Conservation (phyloP, 2,329 filamentous ascomycete genomes). For the Penicillium decumbens region DNA sequence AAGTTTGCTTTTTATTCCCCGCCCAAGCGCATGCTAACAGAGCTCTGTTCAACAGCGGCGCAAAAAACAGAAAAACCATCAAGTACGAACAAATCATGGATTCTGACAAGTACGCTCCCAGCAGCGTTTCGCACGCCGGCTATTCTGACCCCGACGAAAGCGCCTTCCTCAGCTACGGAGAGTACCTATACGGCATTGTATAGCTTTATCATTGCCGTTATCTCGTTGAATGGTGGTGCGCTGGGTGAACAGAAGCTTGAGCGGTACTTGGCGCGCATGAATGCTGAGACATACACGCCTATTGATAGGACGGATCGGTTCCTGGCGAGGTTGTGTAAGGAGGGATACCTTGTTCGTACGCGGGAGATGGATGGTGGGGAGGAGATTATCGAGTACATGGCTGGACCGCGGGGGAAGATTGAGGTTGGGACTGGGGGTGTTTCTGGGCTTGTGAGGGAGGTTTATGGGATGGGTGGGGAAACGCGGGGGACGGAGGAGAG, state of each 20-base stretch:
- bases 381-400: conserved; percentile 71
- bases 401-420: conserved; percentile 78
- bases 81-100: conserved; percentile 63
- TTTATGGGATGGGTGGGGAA: conserved; percentile 40
- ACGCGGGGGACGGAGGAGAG: conserved; percentile 11
- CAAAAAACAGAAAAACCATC: conserved; percentile 42
- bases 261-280: conserved; percentile 68
- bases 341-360: conserved; percentile 75
- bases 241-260: conserved; percentile 75
- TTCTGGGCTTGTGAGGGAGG: conserved; percentile 59
- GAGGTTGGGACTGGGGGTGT: conserved; percentile 78
- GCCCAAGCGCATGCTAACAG: too few species aligned
- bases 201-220: conserved; percentile 71
- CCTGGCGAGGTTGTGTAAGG: conserved; percentile 68
- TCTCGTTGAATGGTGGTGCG: conserved; percentile 66
- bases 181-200: conserved; percentile 78
- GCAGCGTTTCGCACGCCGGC: conserved; percentile 59
- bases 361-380: conserved; percentile 68
- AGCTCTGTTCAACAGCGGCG: conserved; percentile 39
- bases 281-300: conserved; percentile 69
- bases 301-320: conserved; percentile 70
- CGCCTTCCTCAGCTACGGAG: conserved; percentile 63
- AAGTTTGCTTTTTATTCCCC: conserved; percentile 21
- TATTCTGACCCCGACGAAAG: conserved; percentile 65
- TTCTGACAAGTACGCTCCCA: conserved; percentile 71